A percentile compares a stretch with the other conserved stretches of the same genome.
Conservation (phyloP, 805 yeast genomes). For the Alloascoidea hylecoeti region DNA sequence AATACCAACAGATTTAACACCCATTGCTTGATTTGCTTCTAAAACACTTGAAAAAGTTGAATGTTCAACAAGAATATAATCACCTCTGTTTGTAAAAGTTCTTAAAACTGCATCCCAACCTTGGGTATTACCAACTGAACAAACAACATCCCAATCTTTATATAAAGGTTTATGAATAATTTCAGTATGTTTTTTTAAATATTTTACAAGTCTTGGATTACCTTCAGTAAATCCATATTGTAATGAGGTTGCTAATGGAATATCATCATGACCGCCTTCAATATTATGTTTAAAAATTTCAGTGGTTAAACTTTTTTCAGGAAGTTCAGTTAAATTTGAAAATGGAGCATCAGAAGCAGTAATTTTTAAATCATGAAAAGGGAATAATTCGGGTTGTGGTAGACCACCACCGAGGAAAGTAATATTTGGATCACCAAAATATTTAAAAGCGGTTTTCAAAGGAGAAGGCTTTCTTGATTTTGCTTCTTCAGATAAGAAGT, state of each 20-base stretch:
- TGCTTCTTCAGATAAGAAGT: constrained; percentile 69
- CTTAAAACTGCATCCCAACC: constrained; percentile 77
- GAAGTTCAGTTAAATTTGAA: constrained; percentile 18
- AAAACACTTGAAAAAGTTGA: constrained; percentile 74
- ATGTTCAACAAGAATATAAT: constrained; percentile 72
- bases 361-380: constrained; percentile 65
- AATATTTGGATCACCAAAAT: constrained; percentile 58
- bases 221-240: constrained; percentile 89
- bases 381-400: constrained; percentile 85
- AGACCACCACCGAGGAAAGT: constrained; percentile 93
- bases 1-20: constrained; percentile 55
- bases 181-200: constrained; percentile 54
- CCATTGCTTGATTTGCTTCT: constrained; percentile 67
- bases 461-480: constrained; percentile 64
- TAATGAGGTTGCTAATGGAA: constrained; percentile 72
- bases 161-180: constrained; percentile 31
- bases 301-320: constrained; percentile 12
- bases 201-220: constrained; percentile 51
- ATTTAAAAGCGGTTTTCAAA: constrained; percentile 73
- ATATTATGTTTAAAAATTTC: too few relatives aligned
- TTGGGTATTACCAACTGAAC: constrained; percentile 81
- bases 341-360: constrained; percentile 75
- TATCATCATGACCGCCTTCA: constrained; percentile 28
- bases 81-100: constrained; percentile 66
- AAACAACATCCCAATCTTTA: constrained; percentile 58